Conservation (phyloP, 345 rosid species). For the Corymbia maculata region DNA sequence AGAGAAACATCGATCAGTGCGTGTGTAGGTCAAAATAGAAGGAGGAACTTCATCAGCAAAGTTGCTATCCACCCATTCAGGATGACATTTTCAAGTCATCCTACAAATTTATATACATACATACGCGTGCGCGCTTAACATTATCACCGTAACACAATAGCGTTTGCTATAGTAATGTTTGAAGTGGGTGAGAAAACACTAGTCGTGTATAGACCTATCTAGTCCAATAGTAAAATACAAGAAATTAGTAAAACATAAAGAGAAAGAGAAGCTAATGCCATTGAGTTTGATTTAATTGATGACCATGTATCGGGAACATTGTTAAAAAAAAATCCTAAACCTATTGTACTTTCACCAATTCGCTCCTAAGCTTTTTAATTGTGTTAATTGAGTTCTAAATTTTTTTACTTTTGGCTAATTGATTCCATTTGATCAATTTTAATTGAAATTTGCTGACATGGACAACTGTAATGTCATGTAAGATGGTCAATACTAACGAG, state of each 20-base stretch:
- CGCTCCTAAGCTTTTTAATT: rapidly evolving
- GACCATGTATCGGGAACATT: too few species aligned
- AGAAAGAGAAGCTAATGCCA: not conserved
- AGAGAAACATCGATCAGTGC: not conserved
- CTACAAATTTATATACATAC: not conserved
- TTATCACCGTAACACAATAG: too few species aligned
- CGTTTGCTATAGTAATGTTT: too few species aligned
- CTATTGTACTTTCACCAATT: too few species aligned
- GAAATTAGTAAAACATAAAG: not conserved
- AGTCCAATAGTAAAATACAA: not conserved
- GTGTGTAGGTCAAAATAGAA: not conserved
- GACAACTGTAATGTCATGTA: rapidly evolving
- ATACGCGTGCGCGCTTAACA: too few species aligned
- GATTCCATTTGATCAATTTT: too few species aligned
- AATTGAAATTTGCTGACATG: rapidly evolving
- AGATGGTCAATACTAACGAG: rapidly evolving
- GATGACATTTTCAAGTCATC: not conserved
- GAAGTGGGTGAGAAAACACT: rapidly evolving
- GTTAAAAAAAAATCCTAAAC: too few species aligned
- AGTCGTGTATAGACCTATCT: rapidly evolving
- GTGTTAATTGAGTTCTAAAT: too few species aligned
- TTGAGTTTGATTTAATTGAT: not conserved
- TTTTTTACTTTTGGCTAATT: too few species aligned
- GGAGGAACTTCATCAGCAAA: not conserved
- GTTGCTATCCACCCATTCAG: not conserved